These are phyloP conservation scores for Hanseniaspora sp. DNA, from an alignment of 1,139 yeast genomes.

Conservation along the genomic window DNA sequence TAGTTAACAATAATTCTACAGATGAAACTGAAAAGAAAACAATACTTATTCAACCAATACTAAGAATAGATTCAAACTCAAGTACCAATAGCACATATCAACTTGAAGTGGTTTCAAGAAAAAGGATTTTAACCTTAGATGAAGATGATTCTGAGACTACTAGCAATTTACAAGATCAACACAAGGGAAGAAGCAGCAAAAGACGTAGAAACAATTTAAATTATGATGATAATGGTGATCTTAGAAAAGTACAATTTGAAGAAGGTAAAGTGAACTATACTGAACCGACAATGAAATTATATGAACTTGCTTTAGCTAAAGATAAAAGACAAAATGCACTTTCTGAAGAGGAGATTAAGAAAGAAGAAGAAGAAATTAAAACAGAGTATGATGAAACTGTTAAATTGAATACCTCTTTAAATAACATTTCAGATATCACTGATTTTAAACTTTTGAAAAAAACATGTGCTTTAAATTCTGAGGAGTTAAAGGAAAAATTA, in stretches of 20 bases:
- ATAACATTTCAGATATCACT: neutral
- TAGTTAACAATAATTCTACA: too few species aligned
- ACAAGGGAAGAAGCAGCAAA: neutral
- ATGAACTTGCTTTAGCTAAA: neutral
- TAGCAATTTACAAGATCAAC: too few species aligned
- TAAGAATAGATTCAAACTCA: neutral
- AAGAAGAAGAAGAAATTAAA: neutral
- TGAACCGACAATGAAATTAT: neutral
- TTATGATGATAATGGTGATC: neutral
- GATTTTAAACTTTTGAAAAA: constrained; percentile 6
- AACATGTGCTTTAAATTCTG: neutral
- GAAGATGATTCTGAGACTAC: neutral
- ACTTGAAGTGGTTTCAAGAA: neutral
- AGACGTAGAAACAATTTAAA: neutral
- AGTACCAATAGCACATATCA: neutral
- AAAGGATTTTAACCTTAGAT: neutral
- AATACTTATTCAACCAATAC: neutral
- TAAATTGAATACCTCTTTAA: neutral
- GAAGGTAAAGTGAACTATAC: neutral
- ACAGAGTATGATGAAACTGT: constrained; percentile 2
- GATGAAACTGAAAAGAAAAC: neutral
- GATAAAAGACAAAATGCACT: neutral
- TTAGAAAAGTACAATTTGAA: neutral
- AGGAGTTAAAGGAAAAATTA: neutral
- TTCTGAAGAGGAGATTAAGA: neutral